Base-by-base conservation (phyloP, 371 early-diverging fungal species). In the Nematocida sp. region DNA sequence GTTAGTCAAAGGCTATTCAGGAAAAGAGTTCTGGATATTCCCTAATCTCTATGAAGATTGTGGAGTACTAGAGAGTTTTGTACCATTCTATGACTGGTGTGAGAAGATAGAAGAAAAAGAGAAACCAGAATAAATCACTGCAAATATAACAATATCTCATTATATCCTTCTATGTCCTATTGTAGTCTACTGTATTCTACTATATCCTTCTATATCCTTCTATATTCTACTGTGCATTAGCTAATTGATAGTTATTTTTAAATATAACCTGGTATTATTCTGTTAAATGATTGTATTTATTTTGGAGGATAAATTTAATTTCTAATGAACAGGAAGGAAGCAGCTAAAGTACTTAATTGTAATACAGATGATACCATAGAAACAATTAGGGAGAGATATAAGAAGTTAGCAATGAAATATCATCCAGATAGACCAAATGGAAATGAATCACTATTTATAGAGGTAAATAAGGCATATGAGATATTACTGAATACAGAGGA, bases 31-130 rank as follows among this genome's bases (percentile, higher is more conserved):
- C 77, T 97, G 97, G 99, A 79, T 99, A n/a, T 96, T 95, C 86
- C 99, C 97, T 40, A 95, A 96, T 78, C 82, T 99, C 75, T 97
- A 94, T 85, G 97, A 89, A 53, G 99, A 99, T 79, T 90, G 90
- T 64, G 96, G 97, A 37, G 86, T 96, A 70, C 81, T 96, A 58
- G 97, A 99, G 51, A 90, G 90, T 77, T 97, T 99, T 81, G 88
- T 90, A 76, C 97, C 99, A 11, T 78, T 91, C 21, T 94, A 91
- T 87, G 93, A 85, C 52, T 96, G 90, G 89, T 57, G 63, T 38
- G 75, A 63, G 27, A 65, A 48, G 9, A 57, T 74, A 31, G 57
- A 43, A 47, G 53, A 58, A 43, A 40, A 54, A 45, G 60, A 75
- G 29, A 57, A 57, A 58, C 45, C 1, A 41, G 61, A 54, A 67